phyloP scores from a whole-genome alignment of 75 land plant genomes.

The Selaginella moellendorffii region DNA sequence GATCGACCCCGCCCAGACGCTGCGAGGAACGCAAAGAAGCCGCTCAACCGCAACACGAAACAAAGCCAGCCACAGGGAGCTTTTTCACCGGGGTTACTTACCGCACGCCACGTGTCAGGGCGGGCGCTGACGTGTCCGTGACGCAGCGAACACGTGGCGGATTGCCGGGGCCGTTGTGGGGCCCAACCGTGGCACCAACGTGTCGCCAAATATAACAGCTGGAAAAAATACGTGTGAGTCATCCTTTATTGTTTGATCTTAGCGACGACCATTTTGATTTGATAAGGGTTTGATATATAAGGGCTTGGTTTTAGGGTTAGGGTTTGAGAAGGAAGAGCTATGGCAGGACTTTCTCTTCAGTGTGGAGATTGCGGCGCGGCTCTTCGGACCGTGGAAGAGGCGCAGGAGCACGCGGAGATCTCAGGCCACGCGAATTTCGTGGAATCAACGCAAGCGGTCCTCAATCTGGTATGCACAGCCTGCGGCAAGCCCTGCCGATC shows the following conservation, averaged over 20 bases:
- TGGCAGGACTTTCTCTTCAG: conserved; percentile 82
- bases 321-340: conserved; percentile 13
- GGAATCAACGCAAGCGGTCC: conserved; percentile 83
- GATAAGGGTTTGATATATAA: too few relatives aligned
- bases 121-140: not conserved
- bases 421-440: conserved; percentile 73
- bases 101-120: not conserved
- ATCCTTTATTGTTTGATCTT: too few relatives aligned
- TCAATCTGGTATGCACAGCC: conserved; percentile 67
- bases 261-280: too few relatives aligned
- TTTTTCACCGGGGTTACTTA: not conserved
- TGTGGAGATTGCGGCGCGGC: conserved; percentile 80
- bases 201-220: not conserved
- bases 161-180: not conserved
- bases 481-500: conserved; percentile 96
- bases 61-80: too few relatives aligned
- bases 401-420: conserved; percentile 87
- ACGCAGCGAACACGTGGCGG: not conserved
- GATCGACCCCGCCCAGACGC: too few relatives aligned
- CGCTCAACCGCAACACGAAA: not conserved
- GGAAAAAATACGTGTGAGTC: too few relatives aligned
- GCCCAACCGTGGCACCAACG: not conserved
- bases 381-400: conserved; percentile 72
- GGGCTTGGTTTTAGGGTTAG: not conserved
- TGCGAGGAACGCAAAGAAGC: not conserved